These are phyloP conservation scores for Pythium plurisporium DNA, from an alignment of 352 stramenopile species.

Conservation along the genomic window DNA sequence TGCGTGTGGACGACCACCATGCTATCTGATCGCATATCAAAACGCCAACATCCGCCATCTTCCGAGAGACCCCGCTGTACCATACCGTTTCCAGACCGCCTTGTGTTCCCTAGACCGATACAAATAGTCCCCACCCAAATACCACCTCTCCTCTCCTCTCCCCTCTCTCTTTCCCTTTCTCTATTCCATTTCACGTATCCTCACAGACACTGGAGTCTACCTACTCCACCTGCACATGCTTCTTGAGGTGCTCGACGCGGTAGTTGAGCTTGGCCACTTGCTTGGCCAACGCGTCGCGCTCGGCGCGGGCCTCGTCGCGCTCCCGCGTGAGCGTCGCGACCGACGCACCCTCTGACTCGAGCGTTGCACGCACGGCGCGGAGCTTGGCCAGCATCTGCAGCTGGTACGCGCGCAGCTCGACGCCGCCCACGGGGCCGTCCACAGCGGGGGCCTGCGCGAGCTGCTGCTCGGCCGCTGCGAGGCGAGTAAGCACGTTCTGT, in stretches of 20 bases:
- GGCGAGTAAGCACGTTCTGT: conserved; percentile 44
- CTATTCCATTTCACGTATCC: neutral
- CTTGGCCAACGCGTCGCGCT: conserved; percentile 61
- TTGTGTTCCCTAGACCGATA: neutral
- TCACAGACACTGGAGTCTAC: neutral
- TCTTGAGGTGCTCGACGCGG: conserved; percentile 69
- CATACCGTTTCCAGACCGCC: neutral
- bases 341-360: conserved; percentile 56
- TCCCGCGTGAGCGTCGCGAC: conserved; percentile 59
- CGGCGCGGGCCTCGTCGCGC: conserved; percentile 46
- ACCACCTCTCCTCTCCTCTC: neutral
- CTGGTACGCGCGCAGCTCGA: conserved; percentile 69
- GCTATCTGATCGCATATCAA: neutral
- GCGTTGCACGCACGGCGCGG: conserved; percentile 47
- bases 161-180: neutral
- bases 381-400: conserved; percentile 54
- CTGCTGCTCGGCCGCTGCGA: conserved; percentile 46
- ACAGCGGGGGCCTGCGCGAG: conserved; percentile 30
- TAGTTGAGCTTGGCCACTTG: conserved; percentile 81
- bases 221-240: conserved; percentile 52
- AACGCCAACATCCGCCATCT: neutral
- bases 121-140: neutral
- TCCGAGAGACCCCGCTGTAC: neutral
- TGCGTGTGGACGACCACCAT: neutral
- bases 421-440: conserved; percentile 51